Percentiles rank a stretch among this genome's conserved stretches.
phyloP scores from a whole-genome alignment of 1,139 yeast species.

The Taiozyma sp. region DNA sequence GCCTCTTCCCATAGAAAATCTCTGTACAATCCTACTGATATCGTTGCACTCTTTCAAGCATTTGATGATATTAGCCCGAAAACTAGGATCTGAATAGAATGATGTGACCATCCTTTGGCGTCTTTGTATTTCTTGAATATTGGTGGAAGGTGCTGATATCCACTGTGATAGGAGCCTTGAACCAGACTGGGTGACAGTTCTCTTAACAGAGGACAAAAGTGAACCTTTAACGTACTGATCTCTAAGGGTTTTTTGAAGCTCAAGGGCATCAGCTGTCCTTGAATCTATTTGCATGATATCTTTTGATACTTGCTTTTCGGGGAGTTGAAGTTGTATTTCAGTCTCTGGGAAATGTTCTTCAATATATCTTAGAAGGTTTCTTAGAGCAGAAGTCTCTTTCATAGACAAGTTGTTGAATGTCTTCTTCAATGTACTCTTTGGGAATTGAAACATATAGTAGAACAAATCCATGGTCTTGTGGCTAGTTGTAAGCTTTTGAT shows the following conservation, averaged over 20 bases:
- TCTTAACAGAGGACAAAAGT: conserved; percentile 56
- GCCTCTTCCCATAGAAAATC: conserved; percentile 41
- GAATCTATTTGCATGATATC: conserved; percentile 75
- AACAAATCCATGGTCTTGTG: conserved; percentile 30
- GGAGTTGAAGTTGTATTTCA: conserved; percentile 45
- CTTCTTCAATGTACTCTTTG: conserved; percentile 9
- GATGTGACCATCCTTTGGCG: conserved; percentile 63
- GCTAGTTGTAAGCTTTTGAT: conserved; percentile 36
- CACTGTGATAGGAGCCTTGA: conserved; percentile 72
- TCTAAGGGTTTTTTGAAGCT: conserved; percentile 53
- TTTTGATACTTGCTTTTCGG: conserved; percentile 43
- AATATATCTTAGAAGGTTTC: conserved; percentile 53
- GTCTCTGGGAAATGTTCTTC: conserved; percentile 52
- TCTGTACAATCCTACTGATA: conserved; percentile 50
- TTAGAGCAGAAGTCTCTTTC: conserved; percentile 49
- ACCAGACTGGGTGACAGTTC: conserved; percentile 81
- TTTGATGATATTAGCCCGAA: conserved; percentile 31
- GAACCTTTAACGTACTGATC: conserved; percentile 67
- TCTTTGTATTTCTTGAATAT: conserved; percentile 44
- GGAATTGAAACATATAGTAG: conserved; percentile 29
- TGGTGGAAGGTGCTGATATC: conserved; percentile 77
- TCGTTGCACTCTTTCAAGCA: conserved; percentile 41
- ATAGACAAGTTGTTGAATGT: conserved; percentile 29
- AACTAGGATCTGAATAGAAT: conserved; percentile 38
- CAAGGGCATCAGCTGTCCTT: conserved; percentile 78